phyloP scores from a whole-genome alignment of 768 basidiomycete species.

The Russula brevipes region DNA sequence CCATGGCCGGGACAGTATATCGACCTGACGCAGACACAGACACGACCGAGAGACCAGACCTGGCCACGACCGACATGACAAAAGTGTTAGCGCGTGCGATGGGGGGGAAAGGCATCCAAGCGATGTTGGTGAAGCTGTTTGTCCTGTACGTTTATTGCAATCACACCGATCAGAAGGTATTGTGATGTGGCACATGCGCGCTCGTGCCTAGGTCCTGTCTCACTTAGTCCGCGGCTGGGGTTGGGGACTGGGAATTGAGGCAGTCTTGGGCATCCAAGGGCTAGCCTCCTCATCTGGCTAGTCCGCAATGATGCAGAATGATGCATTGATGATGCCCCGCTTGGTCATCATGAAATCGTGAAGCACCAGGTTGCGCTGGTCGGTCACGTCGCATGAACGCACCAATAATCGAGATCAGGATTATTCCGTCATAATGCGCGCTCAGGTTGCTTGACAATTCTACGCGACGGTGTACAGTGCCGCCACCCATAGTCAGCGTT shows the following conservation, averaged over 20 bases:
- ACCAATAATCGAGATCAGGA: not conserved
- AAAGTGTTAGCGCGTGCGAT: not conserved
- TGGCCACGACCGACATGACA: constrained; percentile 66
- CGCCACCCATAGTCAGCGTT: not conserved
- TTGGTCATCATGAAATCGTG: not conserved
- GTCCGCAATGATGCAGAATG: not conserved
- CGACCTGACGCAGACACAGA: constrained; percentile 59
- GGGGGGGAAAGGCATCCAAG: not conserved
- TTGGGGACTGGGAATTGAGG: not conserved
- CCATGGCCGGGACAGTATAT: constrained; percentile 70
- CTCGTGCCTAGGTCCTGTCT: constrained; percentile 1
- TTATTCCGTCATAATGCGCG: constrained; percentile 17
- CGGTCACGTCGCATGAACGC: not conserved
- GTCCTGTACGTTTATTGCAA: constrained; percentile 15
- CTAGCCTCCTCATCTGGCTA: not conserved
- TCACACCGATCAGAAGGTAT: constrained; percentile 6
- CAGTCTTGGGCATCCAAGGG: not conserved
- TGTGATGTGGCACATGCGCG: constrained; percentile 7
- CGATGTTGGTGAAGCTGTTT: not conserved
- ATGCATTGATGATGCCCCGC: not conserved
- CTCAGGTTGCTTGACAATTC: not conserved
- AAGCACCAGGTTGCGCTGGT: not conserved
- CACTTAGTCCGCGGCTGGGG: not conserved
- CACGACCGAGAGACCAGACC: constrained; percentile 50
- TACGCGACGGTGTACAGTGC: too few relatives aligned